Evolutionary conservation across 208 protist genomes (phyloP).

Genomic region (Leishmania tarentolae): DNA sequence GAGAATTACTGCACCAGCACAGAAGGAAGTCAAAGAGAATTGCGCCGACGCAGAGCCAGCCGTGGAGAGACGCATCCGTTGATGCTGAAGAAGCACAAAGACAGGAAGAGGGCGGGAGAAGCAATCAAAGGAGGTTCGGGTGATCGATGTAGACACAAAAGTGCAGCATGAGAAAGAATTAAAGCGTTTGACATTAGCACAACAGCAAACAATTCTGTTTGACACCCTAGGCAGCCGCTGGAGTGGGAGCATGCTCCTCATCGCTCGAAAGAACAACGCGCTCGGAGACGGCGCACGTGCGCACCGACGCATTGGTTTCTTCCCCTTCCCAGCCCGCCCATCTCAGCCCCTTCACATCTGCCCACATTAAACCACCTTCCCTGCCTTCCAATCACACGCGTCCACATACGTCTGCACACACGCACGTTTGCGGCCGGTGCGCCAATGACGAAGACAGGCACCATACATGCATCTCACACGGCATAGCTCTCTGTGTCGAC

Average conservation of each 20-base stretch:
- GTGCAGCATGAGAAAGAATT: not conserved
- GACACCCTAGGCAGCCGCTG: not conserved
- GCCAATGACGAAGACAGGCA: not conserved
- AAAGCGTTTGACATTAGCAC: not conserved
- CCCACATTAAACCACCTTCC: not conserved
- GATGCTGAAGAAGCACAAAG: not conserved
- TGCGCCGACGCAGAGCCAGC: not conserved
- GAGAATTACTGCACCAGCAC: not conserved
- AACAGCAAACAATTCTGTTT: not conserved
- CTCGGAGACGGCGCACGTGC: not conserved
- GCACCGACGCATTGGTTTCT: not conserved
- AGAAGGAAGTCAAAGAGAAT: not conserved
- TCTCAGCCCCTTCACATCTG: not conserved
- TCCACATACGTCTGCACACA: not conserved
- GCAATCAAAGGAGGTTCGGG: not conserved
- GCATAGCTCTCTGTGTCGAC: slow-evolving; percentile 45
- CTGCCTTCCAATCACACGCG: not conserved
- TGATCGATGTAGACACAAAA: not conserved
- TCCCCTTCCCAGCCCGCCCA: not conserved
- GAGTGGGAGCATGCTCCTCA: not conserved
- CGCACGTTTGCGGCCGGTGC: not conserved
- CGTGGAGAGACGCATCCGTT: not conserved
- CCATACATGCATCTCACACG: slow-evolving; percentile 23
- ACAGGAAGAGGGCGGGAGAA: not conserved
- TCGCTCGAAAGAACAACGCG: not conserved